Evolutionary conservation across 2,329 filamentous ascomycete genomes (phyloP), one percentile per base, ranked within the genome.

Genomic region (Fusarium proliferatum): DNA sequence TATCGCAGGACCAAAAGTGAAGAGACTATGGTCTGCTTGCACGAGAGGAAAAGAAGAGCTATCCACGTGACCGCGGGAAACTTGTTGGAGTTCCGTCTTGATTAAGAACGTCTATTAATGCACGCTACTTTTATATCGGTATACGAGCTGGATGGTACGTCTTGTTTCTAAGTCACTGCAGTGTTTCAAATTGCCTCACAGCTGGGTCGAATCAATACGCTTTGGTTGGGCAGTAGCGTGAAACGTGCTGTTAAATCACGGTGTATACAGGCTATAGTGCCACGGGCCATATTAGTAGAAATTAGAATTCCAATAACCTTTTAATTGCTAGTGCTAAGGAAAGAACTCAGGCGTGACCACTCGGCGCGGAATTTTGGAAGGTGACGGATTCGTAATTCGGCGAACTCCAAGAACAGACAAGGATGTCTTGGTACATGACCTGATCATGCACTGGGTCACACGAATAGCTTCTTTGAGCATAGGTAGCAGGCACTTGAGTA

Each of bases 261-360:
- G 11, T 33, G 33, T 13, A 33, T 2, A 33, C 12, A 33, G 11
- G 4, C 33, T 33, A 33, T 33, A 13, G 33, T 33, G 33, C 33
- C 10, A 33, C 12, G 33, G 11, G 17, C 12, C 19, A 41, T 21
- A 21, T n/a, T 7, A n/a, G 21, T 4, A 4, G 26, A 3, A 26
- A 12, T 16, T 19, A 9, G 42, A 26, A 26, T 5, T 12, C 6
- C 0, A 26, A 26, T 3, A 17, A 12, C 10, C 5, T 23, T 45
- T 8, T 5, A 7, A 10, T 26, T 0, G 4, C 9, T 17, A 46
- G 7, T 19, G 26, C 43, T 19, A 9, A 46, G 9, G 17, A 8
- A 26, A 46, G 11, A 21, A 13, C 2, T 15, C 3, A 46, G 4
- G 5, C 4, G 2, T 46, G 12, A 0, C 17, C 8, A 21, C 23